Evolutionary conservation across 225 moss, liverwort and hornwort species (phyloP).

Genomic region (Rhytidiadelphus loreus): DNA sequence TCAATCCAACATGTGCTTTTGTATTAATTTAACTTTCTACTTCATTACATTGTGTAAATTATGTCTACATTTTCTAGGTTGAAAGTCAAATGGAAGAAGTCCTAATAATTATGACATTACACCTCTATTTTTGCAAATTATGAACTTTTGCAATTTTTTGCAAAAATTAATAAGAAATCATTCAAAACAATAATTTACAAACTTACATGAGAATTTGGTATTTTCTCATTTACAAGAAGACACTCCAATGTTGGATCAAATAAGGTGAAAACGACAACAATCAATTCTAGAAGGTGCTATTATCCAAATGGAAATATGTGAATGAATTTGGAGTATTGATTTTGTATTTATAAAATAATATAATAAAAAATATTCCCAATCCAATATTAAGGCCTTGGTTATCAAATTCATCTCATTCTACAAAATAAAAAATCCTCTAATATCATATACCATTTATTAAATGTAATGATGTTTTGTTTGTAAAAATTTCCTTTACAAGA

Average conservation of each 20-base stretch:
- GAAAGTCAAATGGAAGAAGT: neutral
- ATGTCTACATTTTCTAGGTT: neutral
- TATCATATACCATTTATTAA: too few relatives aligned
- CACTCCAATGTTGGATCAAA: neutral
- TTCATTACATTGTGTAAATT: neutral
- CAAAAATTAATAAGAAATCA: neutral
- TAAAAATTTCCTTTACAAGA: neutral
- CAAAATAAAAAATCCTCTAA: too few relatives aligned
- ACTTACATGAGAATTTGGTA: neutral
- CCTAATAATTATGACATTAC: neutral
- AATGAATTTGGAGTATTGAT: neutral
- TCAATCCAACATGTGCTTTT: too few relatives aligned
- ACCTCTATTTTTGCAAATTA: neutral
- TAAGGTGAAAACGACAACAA: fast-evolving
- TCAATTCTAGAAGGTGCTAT: neutral
- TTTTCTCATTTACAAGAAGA: neutral
- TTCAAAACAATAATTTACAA: neutral
- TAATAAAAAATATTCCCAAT: neutral
- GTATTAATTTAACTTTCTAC: neutral
- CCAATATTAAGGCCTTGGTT: too few relatives aligned
- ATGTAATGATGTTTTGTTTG: neutral
- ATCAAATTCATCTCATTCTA: neutral
- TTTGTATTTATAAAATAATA: too few relatives aligned
- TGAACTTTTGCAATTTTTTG: neutral
- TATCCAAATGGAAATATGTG: neutral